phyloP scores from a whole-genome alignment of 805 yeast genomes.

The Candida berthetii region DNA sequence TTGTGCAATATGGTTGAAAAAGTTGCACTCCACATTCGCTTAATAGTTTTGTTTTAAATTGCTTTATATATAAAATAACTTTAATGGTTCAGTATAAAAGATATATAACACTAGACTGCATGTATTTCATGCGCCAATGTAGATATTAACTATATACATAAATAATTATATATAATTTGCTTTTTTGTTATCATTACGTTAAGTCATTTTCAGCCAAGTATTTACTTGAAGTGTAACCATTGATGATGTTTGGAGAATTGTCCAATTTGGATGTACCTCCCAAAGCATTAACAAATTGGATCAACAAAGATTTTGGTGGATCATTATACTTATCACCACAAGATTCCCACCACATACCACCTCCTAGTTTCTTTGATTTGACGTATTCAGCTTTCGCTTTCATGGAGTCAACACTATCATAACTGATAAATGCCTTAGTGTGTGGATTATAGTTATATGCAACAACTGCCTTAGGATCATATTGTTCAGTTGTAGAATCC shows the following conservation, averaged over 20 bases:
- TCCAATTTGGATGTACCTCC: constrained; percentile 8
- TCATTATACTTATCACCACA: constrained; percentile 53
- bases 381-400: constrained; percentile 57
- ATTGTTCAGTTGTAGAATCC: constrained; percentile 34
- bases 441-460: constrained; percentile 42
- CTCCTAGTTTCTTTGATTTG: constrained; percentile 45
- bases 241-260: constrained; percentile 3
- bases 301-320: constrained; percentile 20
- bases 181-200: too few species aligned
- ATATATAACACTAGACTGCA: too few species aligned
- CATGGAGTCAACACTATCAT: constrained; percentile 57
- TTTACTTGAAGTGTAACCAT: constrained; percentile 7
- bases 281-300: constrained; percentile 34
- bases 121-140: too few species aligned
- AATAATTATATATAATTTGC: too few species aligned
- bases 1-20: too few species aligned
- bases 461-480: constrained; percentile 47
- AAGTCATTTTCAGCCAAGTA: too few species aligned
- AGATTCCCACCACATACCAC: constrained; percentile 96
- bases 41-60: too few species aligned
- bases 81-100: too few species aligned
- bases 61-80: too few species aligned
- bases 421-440: constrained; percentile 41
- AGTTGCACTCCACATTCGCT: too few species aligned
- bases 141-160: too few species aligned